Percentiles rank a stretch among this genome's conserved stretches.
Evolutionary conservation across 1,284 basidiomycete genomes (phyloP).

Genomic region (Tilletia indica): DNA sequence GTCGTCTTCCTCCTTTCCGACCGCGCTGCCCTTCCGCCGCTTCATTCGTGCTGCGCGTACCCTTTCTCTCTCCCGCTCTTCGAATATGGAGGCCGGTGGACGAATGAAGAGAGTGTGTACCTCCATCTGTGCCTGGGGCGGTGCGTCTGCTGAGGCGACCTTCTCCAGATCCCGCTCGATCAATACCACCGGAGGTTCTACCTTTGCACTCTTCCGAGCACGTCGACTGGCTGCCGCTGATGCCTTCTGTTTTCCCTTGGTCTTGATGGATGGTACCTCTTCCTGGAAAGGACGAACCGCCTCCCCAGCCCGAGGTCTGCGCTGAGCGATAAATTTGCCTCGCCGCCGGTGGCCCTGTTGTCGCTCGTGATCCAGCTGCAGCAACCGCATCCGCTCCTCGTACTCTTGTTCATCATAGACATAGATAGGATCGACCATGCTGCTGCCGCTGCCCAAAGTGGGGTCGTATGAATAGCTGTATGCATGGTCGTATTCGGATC

Average conservation of each 20-base stretch:
- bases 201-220: too few species aligned
- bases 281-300: background rate
- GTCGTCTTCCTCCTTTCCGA: background rate
- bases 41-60: background rate
- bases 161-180: background rate
- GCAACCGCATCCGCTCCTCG: background rate
- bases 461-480: too few species aligned
- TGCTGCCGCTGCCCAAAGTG: too few species aligned
- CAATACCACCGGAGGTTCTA: background rate
- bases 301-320: background rate
- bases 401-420: background rate
- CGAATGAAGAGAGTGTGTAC: conserved; percentile 13
- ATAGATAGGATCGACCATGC: too few species aligned
- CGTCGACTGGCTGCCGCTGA: background rate
- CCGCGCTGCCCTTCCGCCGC: background rate
- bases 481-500: too few species aligned
- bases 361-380: background rate
- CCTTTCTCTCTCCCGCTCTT: conserved; percentile 5
- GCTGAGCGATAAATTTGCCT: conserved; percentile 7
- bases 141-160: background rate
- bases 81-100: conserved; percentile 9
- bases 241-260: background rate
- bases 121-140: conserved; percentile 5
- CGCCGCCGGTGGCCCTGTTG: background rate
- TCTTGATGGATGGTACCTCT: background rate